Percentiles rank a stretch among this genome's conserved stretches.
Conservation (phyloP, 2,329 filamentous ascomycete species). For the Aspergillus chevalieri region DNA sequence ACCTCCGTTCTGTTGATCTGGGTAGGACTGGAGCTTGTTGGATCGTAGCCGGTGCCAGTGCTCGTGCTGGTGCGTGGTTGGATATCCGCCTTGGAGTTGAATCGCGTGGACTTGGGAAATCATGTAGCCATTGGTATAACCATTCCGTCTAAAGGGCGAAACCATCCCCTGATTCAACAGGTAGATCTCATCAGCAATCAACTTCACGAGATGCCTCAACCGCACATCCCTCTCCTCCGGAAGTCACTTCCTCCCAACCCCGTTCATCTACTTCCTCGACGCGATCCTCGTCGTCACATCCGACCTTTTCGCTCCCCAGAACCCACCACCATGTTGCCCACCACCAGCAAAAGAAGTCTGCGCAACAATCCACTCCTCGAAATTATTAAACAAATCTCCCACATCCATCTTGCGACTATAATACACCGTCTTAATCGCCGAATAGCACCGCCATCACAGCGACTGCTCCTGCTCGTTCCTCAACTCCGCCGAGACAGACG, state of each 20-base stretch:
- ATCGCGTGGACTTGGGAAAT: background rate
- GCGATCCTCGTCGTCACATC: background rate
- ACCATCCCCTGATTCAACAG: slow-evolving; percentile 19
- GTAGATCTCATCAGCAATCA: slow-evolving; percentile 29
- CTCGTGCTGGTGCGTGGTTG: background rate
- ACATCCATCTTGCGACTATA: slow-evolving; percentile 20
- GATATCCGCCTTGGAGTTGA: background rate
- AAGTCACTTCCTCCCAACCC: slow-evolving; percentile 3
- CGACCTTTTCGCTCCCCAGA: slow-evolving; percentile 8
- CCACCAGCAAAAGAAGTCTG: background rate
- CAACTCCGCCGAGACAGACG: slow-evolving; percentile 5
- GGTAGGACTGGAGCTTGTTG: background rate
- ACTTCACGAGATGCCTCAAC: slow-evolving; percentile 19
- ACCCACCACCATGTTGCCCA: background rate
- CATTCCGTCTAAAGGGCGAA: slow-evolving; percentile 1
- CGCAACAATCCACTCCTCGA: slow-evolving; percentile 25
- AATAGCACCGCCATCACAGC: slow-evolving; percentile 20
- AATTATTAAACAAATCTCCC: slow-evolving; percentile 19
- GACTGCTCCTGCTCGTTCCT: slow-evolving; percentile 10
- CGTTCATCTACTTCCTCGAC: background rate
- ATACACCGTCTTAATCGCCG: slow-evolving; percentile 24
- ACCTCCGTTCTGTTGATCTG: slow-evolving; percentile 9
- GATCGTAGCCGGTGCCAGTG: background rate
- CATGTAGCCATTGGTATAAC: background rate
- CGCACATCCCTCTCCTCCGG: slow-evolving; percentile 19